A percentile compares a stretch with the other conserved stretches of the same genome.
Conservation (phyloP, 257 asterid genomes). For the Nicotiana knightiana region DNA sequence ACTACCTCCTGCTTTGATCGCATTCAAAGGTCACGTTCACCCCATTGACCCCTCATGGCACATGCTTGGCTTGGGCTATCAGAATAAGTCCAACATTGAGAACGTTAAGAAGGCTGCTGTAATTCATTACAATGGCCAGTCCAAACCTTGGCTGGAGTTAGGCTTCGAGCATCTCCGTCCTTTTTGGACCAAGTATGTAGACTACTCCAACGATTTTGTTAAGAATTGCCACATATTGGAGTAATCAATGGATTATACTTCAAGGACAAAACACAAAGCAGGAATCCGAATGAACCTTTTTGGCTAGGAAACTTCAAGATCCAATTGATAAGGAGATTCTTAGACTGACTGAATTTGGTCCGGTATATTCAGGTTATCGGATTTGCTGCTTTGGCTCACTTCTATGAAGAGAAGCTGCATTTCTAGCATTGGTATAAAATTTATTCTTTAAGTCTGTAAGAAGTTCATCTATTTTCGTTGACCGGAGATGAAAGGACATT, state of each 20-base stretch:
- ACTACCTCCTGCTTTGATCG: conserved; percentile 96
- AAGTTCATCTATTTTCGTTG: conserved; percentile 39
- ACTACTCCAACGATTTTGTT: conserved; percentile 82
- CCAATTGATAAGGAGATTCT: conserved; percentile 24
- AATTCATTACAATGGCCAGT: conserved; percentile 95
- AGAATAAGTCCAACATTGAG: conserved; percentile 64
- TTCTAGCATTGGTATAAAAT: conserved; percentile 36
- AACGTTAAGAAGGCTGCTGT: conserved; percentile 81
- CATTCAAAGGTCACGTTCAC: conserved; percentile 79
- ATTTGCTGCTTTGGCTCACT: conserved; percentile 25
- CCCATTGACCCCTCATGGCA: conserved; percentile 96
- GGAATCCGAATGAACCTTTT: conserved; percentile 4
- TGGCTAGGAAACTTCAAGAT: neutral
- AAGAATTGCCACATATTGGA: conserved; percentile 91
- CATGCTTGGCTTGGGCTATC: conserved; percentile 99
- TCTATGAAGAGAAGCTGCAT: conserved; percentile 35
- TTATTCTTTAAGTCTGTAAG: conserved; percentile 52
- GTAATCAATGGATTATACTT: conserved; percentile 27
- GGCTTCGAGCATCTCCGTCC: conserved; percentile 99
- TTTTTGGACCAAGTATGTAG: conserved; percentile 89
- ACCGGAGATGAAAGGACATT: conserved; percentile 30
- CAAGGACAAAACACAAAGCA: neutral
- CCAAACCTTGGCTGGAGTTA: conserved; percentile 96
- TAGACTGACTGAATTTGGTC: conserved; percentile 23
- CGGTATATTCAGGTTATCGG: conserved; percentile 11